phyloP scores from a whole-genome alignment of 352 stramenopile genomes.

The Globisporangium yorkense region DNA sequence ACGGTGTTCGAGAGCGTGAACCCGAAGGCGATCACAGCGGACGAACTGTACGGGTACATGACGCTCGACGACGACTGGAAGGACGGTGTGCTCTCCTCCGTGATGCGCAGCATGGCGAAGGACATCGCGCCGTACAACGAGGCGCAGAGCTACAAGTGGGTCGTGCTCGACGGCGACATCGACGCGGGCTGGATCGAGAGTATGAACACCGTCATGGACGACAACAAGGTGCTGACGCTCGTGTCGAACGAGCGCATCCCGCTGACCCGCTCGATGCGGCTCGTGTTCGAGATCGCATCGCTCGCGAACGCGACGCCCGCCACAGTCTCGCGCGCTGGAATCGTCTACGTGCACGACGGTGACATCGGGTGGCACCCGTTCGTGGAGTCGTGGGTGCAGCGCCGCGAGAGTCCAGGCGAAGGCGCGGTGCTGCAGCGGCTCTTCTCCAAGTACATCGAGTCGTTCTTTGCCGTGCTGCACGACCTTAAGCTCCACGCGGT shows the following conservation, averaged over 20 bases:
- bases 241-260: conserved; percentile 97
- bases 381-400: conserved; percentile 91
- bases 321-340: conserved; percentile 95
- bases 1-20: conserved; percentile 95
- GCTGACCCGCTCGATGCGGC: conserved; percentile 92
- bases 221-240: conserved; percentile 94
- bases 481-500: conserved; percentile 59
- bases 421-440: conserved; percentile 78
- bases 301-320: conserved; percentile 94
- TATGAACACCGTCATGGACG: conserved; percentile 91
- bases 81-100: conserved; percentile 93
- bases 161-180: conserved; percentile 93
- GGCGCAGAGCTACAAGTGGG: conserved; percentile 85
- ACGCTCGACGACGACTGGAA: conserved; percentile 97
- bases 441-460: conserved; percentile 94
- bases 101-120: conserved; percentile 97
- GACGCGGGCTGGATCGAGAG: conserved; percentile 94
- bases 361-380: conserved; percentile 92
- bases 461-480: conserved; percentile 62
- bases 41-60: conserved; percentile 95
- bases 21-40: conserved; percentile 90
- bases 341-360: conserved; percentile 95
- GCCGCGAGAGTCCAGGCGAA: conserved; percentile 76
- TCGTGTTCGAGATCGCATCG: conserved; percentile 97
- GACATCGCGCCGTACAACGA: conserved; percentile 81